Conservation (phyloP, 768 basidiomycete species). For the Tubosaeta brunneosetosa region DNA sequence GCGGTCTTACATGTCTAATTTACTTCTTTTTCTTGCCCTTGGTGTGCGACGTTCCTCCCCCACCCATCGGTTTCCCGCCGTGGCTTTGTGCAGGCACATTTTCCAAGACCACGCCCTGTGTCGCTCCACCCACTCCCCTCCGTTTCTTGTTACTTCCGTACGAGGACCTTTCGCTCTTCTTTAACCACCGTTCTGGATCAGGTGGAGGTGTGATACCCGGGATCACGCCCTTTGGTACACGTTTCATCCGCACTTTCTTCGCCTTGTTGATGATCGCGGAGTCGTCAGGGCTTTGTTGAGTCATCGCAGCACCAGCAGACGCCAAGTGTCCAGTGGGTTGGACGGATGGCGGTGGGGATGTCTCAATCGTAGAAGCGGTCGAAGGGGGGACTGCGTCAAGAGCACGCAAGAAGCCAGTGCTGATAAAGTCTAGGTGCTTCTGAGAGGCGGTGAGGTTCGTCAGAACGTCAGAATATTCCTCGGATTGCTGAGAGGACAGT, state of each 20-base stretch:
- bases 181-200: slow-evolving; percentile 85
- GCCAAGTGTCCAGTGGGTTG: slow-evolving; percentile 28
- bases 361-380: slow-evolving; percentile 52
- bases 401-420: slow-evolving; percentile 58
- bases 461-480: slow-evolving; percentile 83
- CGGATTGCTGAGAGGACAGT: slow-evolving; percentile 54
- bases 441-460: slow-evolving; percentile 82
- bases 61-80: slow-evolving; percentile 33
- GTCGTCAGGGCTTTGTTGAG: slow-evolving; percentile 29
- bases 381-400: slow-evolving; percentile 57
- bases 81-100: slow-evolving; percentile 19
- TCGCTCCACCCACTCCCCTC: slow-evolving; percentile 57
- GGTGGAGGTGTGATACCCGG: slow-evolving; percentile 78
- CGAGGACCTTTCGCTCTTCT: slow-evolving; percentile 74
- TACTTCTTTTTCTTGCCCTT: slow-evolving; percentile 73
- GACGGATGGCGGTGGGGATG: slow-evolving; percentile 53
- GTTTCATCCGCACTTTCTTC: slow-evolving; percentile 55
- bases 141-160: slow-evolving; percentile 50
- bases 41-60: slow-evolving; percentile 33
- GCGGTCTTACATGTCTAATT: slow-evolving; percentile 26
- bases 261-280: slow-evolving; percentile 36
- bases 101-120: slow-evolving; percentile 53
- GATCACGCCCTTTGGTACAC: slow-evolving; percentile 70
- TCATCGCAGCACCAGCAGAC: slow-evolving; percentile 22
- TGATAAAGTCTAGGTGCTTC: slow-evolving; percentile 80